Conservation (phyloP, 139 green algal genomes). For the Ulvella scutata region DNA sequence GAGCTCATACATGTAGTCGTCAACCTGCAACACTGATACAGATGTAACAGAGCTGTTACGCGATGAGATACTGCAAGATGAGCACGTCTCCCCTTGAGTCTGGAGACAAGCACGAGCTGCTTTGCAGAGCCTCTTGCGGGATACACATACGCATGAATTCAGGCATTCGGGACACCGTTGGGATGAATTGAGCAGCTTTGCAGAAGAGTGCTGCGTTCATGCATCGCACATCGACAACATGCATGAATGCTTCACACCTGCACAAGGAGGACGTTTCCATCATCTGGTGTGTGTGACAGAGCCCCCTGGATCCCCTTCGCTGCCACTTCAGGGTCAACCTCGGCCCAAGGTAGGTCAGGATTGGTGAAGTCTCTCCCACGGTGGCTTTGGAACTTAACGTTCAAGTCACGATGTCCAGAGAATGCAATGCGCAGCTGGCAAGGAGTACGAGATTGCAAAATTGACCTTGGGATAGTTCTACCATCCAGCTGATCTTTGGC, state of each 20-base stretch:
- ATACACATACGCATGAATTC: no score
- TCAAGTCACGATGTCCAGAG: slow-evolving; percentile 1
- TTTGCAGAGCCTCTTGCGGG: no score
- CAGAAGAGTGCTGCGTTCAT: no score
- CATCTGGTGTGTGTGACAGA: slow-evolving; percentile 6
- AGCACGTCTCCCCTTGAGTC: no score
- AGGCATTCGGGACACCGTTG: no score
- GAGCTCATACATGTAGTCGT: slow-evolving; percentile 38
- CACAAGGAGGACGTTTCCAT: slow-evolving; percentile 20
- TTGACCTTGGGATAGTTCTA: slow-evolving; percentile 6
- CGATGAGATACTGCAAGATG: no score
- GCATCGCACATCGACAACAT: no score
- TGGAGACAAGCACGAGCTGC: no score
- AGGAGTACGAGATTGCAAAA: neutral
- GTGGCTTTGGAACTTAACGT: slow-evolving; percentile 39
- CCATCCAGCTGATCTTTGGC: slow-evolving; percentile 12
- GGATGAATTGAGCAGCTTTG: no score
- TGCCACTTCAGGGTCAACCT: neutral
- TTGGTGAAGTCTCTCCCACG: slow-evolving; percentile 43
- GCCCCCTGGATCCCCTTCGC: neutral
- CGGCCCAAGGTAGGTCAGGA: slow-evolving; percentile 24
- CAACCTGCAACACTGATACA: slow-evolving; percentile 33
- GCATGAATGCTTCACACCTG: no score
- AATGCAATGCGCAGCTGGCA: slow-evolving; percentile 1
- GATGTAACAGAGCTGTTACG: no score